Evolutionary conservation across 192 early-diverging fungal species (phyloP), one percentile per base, ranked within the genome.

Genomic region (Rhizophagus sp.): DNA sequence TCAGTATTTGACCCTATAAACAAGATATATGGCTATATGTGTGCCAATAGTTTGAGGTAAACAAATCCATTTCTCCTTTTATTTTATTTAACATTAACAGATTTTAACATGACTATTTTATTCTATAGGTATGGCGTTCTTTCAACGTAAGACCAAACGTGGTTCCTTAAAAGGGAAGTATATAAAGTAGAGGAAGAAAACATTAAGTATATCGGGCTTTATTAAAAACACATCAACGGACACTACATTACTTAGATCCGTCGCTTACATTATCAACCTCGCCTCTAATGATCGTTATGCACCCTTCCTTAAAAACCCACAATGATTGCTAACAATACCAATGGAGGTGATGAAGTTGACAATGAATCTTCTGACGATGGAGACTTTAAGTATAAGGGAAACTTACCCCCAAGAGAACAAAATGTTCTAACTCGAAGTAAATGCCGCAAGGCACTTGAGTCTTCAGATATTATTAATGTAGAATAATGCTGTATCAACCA

Each of bases 81-180:
- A 66, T 66, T 66, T 27, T 66, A 4, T 66, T 66, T 13, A 27
- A 65, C 13, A 24, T 25, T 66, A 17, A 66, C 64, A 66, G 64
- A 52, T 25, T 30, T 66, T 25, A 66, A 66, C 11, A 66, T 27
- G 64, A 66, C 63, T 25, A 65, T 17, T 25, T 65, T 19, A 65
- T 65, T 65, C 63, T 65, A 65, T 65, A 65, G 63, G 5, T 83
- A 76, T 62, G 78, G 82, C 19, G 49, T 83, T 15, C 33, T 83
- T 13, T 76, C 82, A 49, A 76, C 74, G 39, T 80, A 78, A 2
- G 73, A 83, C 27, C 82, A 83, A 50, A 80, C 74, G 33, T 83
- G 78, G 82, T 79, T 82, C 47, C 24, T 79, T 7, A 75, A 63
- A 61, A 50, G 57, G 33, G 52, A 62, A 34, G 50, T 52, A 72